Conservation (phyloP, 208 protist species). For the Leptomonas seymouri region DNA sequence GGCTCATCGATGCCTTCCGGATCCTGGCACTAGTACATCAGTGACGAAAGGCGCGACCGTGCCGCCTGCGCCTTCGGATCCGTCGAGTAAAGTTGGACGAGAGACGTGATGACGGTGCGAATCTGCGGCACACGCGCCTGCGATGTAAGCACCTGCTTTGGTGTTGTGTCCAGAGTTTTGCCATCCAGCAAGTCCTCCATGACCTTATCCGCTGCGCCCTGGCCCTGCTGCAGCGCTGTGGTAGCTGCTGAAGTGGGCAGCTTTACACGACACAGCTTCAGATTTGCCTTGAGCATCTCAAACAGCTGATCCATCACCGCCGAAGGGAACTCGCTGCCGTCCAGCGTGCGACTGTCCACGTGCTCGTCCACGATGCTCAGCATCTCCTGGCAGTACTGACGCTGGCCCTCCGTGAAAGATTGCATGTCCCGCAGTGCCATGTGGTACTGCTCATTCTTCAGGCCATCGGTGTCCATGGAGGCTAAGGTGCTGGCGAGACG, state of each 20-base stretch:
- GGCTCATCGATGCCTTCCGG: neutral
- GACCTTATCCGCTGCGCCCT: neutral
- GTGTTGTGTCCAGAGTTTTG: constrained; percentile 27
- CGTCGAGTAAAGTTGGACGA: constrained; percentile 64
- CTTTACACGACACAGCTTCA: constrained; percentile 27
- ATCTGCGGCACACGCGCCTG: constrained; percentile 52
- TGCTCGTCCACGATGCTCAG: constrained; percentile 48
- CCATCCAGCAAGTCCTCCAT: constrained; percentile 19
- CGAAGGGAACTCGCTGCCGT: constrained; percentile 42
- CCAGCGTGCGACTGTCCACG: constrained; percentile 49
- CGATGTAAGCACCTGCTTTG: constrained; percentile 30
- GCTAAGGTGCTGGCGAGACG: constrained; percentile 23
- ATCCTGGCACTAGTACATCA: constrained; percentile 52
- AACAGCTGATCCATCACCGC: constrained; percentile 51
- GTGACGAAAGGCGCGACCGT: constrained; percentile 66
- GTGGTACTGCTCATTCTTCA: constrained; percentile 6
- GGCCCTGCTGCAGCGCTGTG: neutral
- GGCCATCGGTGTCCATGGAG: constrained; percentile 28
- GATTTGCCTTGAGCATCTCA: constrained; percentile 34
- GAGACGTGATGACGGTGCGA: constrained; percentile 60
- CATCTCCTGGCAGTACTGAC: constrained; percentile 39
- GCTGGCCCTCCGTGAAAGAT: constrained; percentile 31
- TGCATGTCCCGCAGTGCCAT: constrained; percentile 36
- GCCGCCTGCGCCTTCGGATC: constrained; percentile 71
- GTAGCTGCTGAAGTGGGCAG: constrained; percentile 2